Evolutionary conservation across 2,329 filamentous ascomycete species (phyloP).

Genomic region (Apiospora arundinis): DNA sequence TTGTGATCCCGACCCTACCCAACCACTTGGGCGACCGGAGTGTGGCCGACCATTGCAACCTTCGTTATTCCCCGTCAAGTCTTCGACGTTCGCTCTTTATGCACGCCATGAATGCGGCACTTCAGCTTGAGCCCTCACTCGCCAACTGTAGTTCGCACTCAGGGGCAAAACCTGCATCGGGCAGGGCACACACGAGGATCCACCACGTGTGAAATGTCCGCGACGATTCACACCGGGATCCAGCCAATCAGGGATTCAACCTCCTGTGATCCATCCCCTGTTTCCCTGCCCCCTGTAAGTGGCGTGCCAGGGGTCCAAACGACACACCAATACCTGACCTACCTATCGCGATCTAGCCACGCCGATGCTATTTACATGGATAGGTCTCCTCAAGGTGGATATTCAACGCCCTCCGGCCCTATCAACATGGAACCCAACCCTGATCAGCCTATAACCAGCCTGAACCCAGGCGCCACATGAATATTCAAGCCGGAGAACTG

Average conservation of each 20-base stretch:
- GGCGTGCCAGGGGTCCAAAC: not conserved
- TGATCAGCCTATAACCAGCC: not conserved
- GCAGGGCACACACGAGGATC: not conserved
- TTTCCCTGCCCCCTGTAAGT: not conserved
- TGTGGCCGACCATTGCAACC: constrained; percentile 3
- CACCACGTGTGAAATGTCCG: constrained; percentile 7
- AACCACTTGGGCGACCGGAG: not conserved
- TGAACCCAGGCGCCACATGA: not conserved
- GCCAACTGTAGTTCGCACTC: not conserved
- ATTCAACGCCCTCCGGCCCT: not conserved
- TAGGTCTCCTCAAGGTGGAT: not conserved
- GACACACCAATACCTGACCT: not conserved
- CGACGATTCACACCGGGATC: not conserved
- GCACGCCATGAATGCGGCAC: not conserved
- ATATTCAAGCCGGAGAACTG: not conserved
- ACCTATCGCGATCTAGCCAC: not conserved
- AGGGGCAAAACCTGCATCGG: not conserved
- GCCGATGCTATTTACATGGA: not conserved
- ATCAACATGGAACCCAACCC: constrained; percentile 4
- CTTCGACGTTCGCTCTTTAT: not conserved
- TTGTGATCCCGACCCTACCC: not conserved
- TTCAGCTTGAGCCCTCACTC: not conserved
- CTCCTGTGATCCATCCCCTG: not conserved
- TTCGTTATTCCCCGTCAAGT: not conserved
- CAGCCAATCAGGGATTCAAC: not conserved